Evolutionary conservation across 148 eudicot species (phyloP).

Genomic region (Camellia japonica): DNA sequence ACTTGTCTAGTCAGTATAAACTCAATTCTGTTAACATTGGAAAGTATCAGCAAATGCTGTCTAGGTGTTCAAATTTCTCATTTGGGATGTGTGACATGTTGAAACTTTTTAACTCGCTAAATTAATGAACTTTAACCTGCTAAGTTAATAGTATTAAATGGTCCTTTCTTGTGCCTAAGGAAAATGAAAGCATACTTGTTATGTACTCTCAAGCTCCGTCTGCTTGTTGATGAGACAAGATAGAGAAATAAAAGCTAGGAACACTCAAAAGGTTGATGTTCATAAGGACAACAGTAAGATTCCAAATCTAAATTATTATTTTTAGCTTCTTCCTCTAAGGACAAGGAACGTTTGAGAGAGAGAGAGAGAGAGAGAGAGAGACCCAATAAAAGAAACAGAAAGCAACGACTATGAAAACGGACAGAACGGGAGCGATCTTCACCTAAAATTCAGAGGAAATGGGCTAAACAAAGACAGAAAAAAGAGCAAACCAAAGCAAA

Average conservation of each 20-base stretch:
- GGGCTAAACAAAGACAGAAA: background rate
- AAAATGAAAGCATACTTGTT: background rate
- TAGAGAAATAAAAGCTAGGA: background rate
- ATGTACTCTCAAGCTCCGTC: background rate
- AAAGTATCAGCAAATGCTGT: background rate
- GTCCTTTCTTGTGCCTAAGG: background rate
- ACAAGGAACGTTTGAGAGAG: background rate
- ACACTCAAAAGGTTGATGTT: background rate
- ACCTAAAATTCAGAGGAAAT: background rate
- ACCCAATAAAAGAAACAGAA: too few relatives aligned
- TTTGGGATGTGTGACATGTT: background rate
- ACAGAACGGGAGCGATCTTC: background rate
- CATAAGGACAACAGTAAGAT: background rate
- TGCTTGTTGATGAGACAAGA: background rate
- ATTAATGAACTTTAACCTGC: too few relatives aligned
- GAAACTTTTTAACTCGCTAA: background rate
- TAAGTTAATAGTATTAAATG: background rate
- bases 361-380: background rate
- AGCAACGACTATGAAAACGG: background rate
- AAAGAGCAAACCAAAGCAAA: background rate
- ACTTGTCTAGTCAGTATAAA: background rate
- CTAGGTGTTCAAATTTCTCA: background rate
- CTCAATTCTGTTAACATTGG: background rate
- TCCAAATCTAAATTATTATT: background rate
- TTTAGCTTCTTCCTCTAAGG: background rate